Evolutionary conservation across 768 basidiomycete genomes (phyloP).

Genomic region (Galerina sulciceps): DNA sequence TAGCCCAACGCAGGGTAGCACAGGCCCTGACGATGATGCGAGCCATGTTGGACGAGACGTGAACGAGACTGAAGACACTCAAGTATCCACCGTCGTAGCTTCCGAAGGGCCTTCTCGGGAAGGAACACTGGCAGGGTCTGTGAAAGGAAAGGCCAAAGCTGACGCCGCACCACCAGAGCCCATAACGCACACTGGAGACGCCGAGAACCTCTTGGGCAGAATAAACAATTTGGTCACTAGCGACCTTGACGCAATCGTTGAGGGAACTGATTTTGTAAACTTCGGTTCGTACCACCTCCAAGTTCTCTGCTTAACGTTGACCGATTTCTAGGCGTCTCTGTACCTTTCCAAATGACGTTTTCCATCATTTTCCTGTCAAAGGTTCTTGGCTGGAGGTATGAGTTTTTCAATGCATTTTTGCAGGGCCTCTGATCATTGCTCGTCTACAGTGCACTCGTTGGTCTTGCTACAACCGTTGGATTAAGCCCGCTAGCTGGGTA

Average conservation of each 20-base stretch:
- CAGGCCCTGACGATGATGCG: too few relatives aligned
- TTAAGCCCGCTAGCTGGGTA: constrained; percentile 62
- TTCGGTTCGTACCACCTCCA: not conserved
- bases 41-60: too few relatives aligned
- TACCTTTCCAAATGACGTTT: constrained; percentile 44
- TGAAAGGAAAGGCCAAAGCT: not conserved
- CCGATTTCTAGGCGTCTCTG: constrained; percentile 33
- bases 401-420: not conserved
- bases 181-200: constrained; percentile 17
- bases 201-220: constrained; percentile 67
- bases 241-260: constrained; percentile 47
- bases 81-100: too few relatives aligned
- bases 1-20: too few relatives aligned
- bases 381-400: constrained; percentile 51
- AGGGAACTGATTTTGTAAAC: constrained; percentile 28
- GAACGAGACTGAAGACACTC: too few relatives aligned
- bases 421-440: not conserved
- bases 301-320: not conserved
- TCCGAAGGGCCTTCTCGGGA: too few relatives aligned
- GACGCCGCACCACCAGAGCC: not conserved
- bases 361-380: constrained; percentile 48
- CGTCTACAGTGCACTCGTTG: constrained; percentile 50
- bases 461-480: constrained; percentile 52
- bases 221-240: constrained; percentile 79
- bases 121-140: not conserved